Evolutionary conservation across 2,329 filamentous ascomycete genomes (phyloP).

Genomic region (Dendryphion nanum): DNA sequence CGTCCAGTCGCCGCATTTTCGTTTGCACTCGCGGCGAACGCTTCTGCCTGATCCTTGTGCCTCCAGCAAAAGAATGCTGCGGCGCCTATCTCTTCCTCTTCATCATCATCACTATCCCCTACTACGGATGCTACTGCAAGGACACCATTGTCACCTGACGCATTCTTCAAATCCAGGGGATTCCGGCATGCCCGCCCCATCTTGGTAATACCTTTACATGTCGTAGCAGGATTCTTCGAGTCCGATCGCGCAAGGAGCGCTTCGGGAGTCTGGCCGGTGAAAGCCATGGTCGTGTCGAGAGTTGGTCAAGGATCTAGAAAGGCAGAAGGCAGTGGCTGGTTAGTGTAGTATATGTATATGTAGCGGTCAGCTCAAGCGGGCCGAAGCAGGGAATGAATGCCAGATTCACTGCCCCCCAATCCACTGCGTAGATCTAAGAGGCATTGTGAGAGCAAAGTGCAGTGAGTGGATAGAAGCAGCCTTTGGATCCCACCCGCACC

Average conservation of each 20-base stretch:
- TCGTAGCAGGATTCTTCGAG: slow-evolving; percentile 78
- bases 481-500: no score
- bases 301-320: no score
- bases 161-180: slow-evolving; percentile 51
- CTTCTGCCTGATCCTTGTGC: slow-evolving; percentile 80
- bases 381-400: no score
- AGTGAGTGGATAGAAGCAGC: no score
- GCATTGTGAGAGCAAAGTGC: no score
- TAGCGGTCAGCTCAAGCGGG: no score
- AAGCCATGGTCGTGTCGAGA: slow-evolving; percentile 21
- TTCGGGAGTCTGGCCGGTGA: slow-evolving; percentile 65
- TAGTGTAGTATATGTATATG: no score
- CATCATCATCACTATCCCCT: slow-evolving; percentile 49
- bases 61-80: slow-evolving; percentile 84
- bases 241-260: slow-evolving; percentile 74
- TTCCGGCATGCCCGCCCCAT: slow-evolving; percentile 76
- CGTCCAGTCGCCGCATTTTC: slow-evolving; percentile 14
- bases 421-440: no score
- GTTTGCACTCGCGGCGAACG: not conserved
- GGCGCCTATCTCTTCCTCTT: slow-evolving; percentile 57
- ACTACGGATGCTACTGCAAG: slow-evolving; percentile 41
- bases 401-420: no score
- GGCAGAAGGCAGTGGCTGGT: no score
- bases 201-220: slow-evolving; percentile 83
- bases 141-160: slow-evolving; percentile 38